A percentile compares a stretch with the other conserved stretches of the same genome.
Conservation (phyloP, 305 asterid species). For the Fraxinus platypoda region DNA sequence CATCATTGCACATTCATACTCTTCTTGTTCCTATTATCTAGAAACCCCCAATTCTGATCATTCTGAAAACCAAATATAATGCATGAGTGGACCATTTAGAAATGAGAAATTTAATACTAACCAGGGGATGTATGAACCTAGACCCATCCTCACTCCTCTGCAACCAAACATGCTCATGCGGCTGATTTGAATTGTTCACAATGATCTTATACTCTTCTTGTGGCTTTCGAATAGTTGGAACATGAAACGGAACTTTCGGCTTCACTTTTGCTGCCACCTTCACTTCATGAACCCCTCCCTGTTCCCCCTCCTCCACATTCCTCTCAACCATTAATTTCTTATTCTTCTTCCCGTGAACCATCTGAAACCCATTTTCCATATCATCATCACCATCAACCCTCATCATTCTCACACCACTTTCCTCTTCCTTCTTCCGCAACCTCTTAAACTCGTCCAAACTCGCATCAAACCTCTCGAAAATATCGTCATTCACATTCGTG, state of each 20-base stretch:
- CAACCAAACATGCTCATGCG: constrained; percentile 91
- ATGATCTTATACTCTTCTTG: constrained; percentile 85
- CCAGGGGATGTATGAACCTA: constrained; percentile 76
- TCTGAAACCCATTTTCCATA: constrained; percentile 60
- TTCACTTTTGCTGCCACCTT: constrained; percentile 64
- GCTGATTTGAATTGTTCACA: constrained; percentile 80
- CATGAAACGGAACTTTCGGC: constrained; percentile 84
- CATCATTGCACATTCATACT: not conserved
- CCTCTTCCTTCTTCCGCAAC: constrained; percentile 57
- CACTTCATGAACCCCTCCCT: constrained; percentile 47
- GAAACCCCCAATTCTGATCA: not conserved
- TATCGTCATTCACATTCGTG: constrained; percentile 67
- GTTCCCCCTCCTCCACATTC: constrained; percentile 26
- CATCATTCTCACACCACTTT: constrained; percentile 55
- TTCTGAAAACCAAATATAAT: not conserved
- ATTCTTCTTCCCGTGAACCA: constrained; percentile 69
- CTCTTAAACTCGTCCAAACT: constrained; percentile 68
- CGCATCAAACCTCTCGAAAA: constrained; percentile 66
- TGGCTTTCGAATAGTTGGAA: constrained; percentile 64
- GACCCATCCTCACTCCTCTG: constrained; percentile 77
- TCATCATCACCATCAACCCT: constrained; percentile 30
- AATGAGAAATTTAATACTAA: constrained; percentile 32
- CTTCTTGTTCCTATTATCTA: not conserved
- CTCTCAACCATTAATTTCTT: constrained; percentile 35
- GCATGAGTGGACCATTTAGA: not conserved